Percentiles rank a stretch among this genome's conserved stretches.
Conservation (phyloP, 2,329 filamentous ascomycete species). For the Arthrobotrys entomopaga region DNA sequence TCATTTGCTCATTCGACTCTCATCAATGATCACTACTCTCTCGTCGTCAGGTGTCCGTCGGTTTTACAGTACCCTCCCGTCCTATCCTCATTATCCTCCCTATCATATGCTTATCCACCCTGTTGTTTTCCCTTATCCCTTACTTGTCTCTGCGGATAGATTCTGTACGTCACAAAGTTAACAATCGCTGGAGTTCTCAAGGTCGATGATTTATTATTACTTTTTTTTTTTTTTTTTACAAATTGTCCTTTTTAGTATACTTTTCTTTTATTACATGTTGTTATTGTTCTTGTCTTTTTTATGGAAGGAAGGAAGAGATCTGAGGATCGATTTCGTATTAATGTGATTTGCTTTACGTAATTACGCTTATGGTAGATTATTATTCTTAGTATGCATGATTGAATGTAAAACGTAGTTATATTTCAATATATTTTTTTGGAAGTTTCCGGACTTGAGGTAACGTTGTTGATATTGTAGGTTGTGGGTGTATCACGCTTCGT, state of each 20-base stretch:
- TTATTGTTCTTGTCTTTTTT: constrained; percentile 8
- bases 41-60: constrained; percentile 8
- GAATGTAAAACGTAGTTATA: too few species aligned
- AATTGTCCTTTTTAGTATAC: constrained; percentile 10
- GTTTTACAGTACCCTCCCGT: constrained; percentile 8
- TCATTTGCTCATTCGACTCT: too few species aligned
- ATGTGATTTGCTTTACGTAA: constrained; percentile 6
- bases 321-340: too few species aligned
- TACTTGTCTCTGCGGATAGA: constrained; percentile 31
- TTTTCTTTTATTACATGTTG: neutral
- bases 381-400: too few species aligned
- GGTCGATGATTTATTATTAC: constrained; percentile 49
- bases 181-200: constrained; percentile 54
- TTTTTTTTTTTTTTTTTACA: constrained; percentile 22
- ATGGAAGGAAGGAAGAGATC: constrained; percentile 32
- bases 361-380: too few species aligned
- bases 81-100: too few species aligned
- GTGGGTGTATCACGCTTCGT: too few species aligned
- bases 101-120: neutral
- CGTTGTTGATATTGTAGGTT: too few species aligned
- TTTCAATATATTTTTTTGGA: too few species aligned
- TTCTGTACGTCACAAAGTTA: constrained; percentile 45
- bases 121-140: neutral
- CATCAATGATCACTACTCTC: too few species aligned
- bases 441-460: too few species aligned